Percentiles rank a stretch among this genome's conserved stretches.
Evolutionary conservation across 495 filamentous ascomycete species (phyloP).

Genomic region (Penicillium psychrofluorescens): DNA sequence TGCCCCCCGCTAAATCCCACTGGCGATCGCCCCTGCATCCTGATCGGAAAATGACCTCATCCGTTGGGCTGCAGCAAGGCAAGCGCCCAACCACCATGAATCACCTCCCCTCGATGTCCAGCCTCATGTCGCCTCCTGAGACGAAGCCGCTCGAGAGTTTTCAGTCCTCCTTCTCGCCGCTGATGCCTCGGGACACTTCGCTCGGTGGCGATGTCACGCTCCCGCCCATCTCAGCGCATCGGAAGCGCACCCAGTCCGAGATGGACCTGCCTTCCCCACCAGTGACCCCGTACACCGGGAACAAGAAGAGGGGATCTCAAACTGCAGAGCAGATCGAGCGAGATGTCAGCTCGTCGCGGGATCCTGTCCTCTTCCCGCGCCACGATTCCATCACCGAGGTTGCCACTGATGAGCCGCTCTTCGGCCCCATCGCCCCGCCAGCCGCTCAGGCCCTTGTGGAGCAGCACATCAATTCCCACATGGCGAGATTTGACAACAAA

Average conservation of each 20-base stretch:
- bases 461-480: slow-evolving; percentile 59
- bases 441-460: slow-evolving; percentile 50
- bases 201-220: slow-evolving; percentile 37
- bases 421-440: slow-evolving; percentile 40
- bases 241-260: slow-evolving; percentile 41
- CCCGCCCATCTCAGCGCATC: slow-evolving; percentile 42
- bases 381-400: slow-evolving; percentile 34
- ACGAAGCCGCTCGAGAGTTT: slow-evolving; percentile 56
- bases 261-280: slow-evolving; percentile 62
- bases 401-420: slow-evolving; percentile 48
- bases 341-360: slow-evolving; percentile 35
- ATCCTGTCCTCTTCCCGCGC: slow-evolving; percentile 56
- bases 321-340: slow-evolving; percentile 33
- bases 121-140: slow-evolving; percentile 72
- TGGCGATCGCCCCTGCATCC: too few species aligned
- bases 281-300: slow-evolving; percentile 57
- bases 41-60: slow-evolving; percentile 18
- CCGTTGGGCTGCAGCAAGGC: slow-evolving; percentile 13
- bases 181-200: slow-evolving; percentile 21
- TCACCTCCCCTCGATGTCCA: slow-evolving; percentile 46
- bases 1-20: too few species aligned
- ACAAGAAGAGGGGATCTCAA: slow-evolving; percentile 41
- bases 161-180: slow-evolving; percentile 29
- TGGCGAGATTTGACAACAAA: slow-evolving; percentile 46
- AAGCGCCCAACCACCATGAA: slow-evolving; percentile 35